Evolutionary conservation across 768 basidiomycete genomes (phyloP), one percentile per base, ranked within the genome.

Genomic region (Rhodocollybia butyracea): DNA sequence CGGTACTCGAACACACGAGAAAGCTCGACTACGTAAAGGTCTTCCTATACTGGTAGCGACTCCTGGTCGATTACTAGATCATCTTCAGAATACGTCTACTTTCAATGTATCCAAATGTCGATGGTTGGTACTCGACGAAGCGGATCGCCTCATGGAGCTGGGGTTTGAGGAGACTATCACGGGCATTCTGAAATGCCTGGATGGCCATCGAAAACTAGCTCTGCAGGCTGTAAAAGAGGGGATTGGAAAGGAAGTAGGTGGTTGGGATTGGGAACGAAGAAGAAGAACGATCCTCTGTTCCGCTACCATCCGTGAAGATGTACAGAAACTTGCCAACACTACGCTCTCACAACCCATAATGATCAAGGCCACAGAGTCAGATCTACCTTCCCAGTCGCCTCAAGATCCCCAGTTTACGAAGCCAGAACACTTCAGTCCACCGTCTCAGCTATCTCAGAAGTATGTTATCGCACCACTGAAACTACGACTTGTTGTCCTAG

Each of bases 61-160:
- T 0, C 97, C 97, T 3, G 97, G 97, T 57, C 82, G 97, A 36
- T 76, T 99, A 13, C 82, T 99, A 54, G 97, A 98, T 67, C 97
- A 99, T 66, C 79, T 99, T 36, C 94, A 98, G 69, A 95, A 96
- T 63, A 98, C 97, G 0, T 83, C 90, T 0, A 88, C 92, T 0
- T 93, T 99, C 71, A 87, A 94, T 57, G 82, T 95, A 54, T 94
- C 89, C 51, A 96, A 95, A 72, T 92, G 91, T 67, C 84, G 91
- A 45, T 99, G 96, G 94, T 78, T 99, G 29, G 86, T 99, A 8
- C 83, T 98, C 24, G 97, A 99, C 66, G 97, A 99, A 74, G 95
- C 96, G 5, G 97, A 99, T 71, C 80, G 94, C 39, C 74, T 99
- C 48, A 98, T 98, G 95, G 95, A 98, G 60, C 83, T 98, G 40